Conservation (phyloP, 306 rosid species). For the Glycyrrhiza uralensis region DNA sequence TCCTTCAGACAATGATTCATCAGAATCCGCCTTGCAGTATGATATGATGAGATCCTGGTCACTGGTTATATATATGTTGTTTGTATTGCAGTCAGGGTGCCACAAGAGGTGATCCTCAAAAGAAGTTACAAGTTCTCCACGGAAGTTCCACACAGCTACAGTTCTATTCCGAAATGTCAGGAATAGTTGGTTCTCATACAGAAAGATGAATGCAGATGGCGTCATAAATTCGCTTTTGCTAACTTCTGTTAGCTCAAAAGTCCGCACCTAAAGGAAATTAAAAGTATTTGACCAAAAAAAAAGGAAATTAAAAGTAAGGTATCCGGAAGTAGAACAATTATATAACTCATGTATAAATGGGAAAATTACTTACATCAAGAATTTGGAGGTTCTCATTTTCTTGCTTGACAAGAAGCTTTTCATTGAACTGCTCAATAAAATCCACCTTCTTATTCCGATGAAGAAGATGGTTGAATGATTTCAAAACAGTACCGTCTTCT, state of each 20-base stretch:
- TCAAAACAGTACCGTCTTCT: constrained; percentile 95
- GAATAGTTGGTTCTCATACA: constrained; percentile 87
- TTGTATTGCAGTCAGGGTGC: constrained; percentile 98
- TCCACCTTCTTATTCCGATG: constrained; percentile 97
- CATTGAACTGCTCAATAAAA: constrained; percentile 95
- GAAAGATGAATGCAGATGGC: constrained; percentile 91
- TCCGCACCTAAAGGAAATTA: constrained; percentile 58
- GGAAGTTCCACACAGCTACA: constrained; percentile 98
- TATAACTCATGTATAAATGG: neutral
- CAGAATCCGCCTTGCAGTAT: constrained; percentile 98
- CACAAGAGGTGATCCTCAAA: constrained; percentile 96
- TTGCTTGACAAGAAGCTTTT: constrained; percentile 96
- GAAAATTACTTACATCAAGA: constrained; percentile 68
- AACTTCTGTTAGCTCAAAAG: constrained; percentile 86
- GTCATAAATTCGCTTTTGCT: constrained; percentile 86
- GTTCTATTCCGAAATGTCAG: constrained; percentile 83
- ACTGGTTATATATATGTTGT: constrained; percentile 88
- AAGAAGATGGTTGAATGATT: constrained; percentile 88
- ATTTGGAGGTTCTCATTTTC: constrained; percentile 97
- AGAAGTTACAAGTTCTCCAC: constrained; percentile 94
- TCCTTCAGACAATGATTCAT: constrained; percentile 79
- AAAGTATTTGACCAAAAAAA: too few relatives aligned
- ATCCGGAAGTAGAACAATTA: neutral
- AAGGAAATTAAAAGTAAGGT: constrained; percentile 28
- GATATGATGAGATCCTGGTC: constrained; percentile 98